Base-by-base conservation (phyloP, 2,329 filamentous ascomycete genomes). In the Diaporthe citriasiana region DNA sequence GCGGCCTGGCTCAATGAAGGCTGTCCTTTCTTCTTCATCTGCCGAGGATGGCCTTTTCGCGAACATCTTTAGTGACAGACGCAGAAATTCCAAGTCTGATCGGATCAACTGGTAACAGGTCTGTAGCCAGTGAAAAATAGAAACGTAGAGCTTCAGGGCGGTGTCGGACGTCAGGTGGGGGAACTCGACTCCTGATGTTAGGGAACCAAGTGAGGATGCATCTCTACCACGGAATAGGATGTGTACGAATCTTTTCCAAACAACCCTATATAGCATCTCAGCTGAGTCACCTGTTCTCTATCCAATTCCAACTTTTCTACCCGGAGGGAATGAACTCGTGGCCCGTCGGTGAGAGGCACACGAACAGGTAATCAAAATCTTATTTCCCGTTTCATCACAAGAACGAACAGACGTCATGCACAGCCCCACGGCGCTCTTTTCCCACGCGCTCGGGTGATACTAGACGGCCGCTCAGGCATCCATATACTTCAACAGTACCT, bases 1-100 rank as follows among this genome's bases (percentile, higher is more conserved):
- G 12, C 9, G 2, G 7, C 22, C 33, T 17, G 30, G n/a, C n/a
- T 27, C 45, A 12, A 68, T 68, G 33, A 68, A 68, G 3, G 63
- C 63, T n/a, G 63, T 68, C 13, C 63, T 51, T 7, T 68, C 63
- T 40, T 51, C 63, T 53, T 68, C 63, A 22, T 68, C 63, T 22
- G 33, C 35, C 15, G 33, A 40, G 2, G 33, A 40, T 27, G n/a
- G 1, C 30, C 47, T 38, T 13, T 8, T 40, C n/a, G 45, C 3
- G 7, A 40, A 12, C 63, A 68, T 68, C 13, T 27, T 45, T 2
- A 40, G 22, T 12, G 15, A 22, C 6, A 4, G 12, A 3, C 4
- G 5, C 8, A 12, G 9, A 6, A n/a, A n/a, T 4, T 3, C 15
- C 4, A 27, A 30, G 25, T 8, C 25, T 13, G 27, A 4, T 30